Conservation (phyloP, 306 rosid genomes). For the Carpinus fangiana region DNA sequence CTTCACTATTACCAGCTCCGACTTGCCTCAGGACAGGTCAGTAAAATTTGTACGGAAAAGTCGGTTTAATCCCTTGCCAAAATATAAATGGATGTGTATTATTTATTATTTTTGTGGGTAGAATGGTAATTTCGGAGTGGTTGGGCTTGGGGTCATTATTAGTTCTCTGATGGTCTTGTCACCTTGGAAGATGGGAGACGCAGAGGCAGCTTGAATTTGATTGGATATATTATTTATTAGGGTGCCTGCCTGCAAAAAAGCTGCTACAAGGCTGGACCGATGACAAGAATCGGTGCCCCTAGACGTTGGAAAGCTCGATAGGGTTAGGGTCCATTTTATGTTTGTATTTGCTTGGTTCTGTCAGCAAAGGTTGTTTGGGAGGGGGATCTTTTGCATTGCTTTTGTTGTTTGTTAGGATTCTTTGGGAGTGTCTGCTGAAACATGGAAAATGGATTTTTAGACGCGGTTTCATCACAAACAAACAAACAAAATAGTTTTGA, state of each 20-base stretch:
- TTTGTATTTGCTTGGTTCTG: neutral
- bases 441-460: no score
- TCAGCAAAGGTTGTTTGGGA: neutral
- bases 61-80: neutral
- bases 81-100: neutral
- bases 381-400: neutral
- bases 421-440: no score
- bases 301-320: neutral
- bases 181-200: neutral
- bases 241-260: neutral
- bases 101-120: neutral
- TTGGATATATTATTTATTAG: neutral
- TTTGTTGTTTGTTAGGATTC: no score
- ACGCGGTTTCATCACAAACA: no score
- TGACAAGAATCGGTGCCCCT: neutral
- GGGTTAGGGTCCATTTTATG: neutral
- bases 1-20: constrained; percentile 67
- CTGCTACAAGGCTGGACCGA: neutral
- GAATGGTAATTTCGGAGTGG: neutral
- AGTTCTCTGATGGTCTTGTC: neutral
- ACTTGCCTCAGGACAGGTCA: constrained; percentile 80
- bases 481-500: no score
- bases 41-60: neutral
- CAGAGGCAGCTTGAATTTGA: neutral
- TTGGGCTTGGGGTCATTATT: neutral